phyloP scores from a whole-genome alignment of 805 yeast species.

The Sungouiella thailandica region DNA sequence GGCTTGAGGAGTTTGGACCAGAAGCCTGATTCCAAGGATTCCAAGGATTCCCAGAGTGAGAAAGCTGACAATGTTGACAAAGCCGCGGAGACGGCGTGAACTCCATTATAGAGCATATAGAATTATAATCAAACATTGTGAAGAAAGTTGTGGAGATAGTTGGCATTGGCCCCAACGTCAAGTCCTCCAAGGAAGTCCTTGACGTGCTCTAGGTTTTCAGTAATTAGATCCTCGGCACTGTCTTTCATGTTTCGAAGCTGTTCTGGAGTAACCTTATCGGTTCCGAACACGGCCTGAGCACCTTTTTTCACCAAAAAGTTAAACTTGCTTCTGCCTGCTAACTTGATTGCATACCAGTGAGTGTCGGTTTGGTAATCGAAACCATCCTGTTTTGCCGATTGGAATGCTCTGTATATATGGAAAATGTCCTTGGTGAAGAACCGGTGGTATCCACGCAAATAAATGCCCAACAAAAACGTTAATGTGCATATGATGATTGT shows the following conservation, averaged over 20 bases:
- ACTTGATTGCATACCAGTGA: background rate
- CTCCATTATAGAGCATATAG: background rate
- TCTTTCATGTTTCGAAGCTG: background rate
- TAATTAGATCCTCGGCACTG: slow-evolving; percentile 1
- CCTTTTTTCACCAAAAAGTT: background rate
- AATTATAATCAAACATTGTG: background rate
- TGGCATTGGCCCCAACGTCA: slow-evolving; percentile 1
- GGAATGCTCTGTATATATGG: background rate
- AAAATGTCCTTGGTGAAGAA: slow-evolving; percentile 7
- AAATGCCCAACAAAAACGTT: slow-evolving; percentile 3
- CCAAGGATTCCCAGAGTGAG: background rate
- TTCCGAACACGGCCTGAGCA: background rate
- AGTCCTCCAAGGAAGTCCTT: slow-evolving; percentile 1
- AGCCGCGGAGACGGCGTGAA: background rate
- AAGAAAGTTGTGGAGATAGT: background rate
- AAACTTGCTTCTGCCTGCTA: background rate
- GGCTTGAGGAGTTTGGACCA: slow-evolving; percentile 37
- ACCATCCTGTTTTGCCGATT: background rate
- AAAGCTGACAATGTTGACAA: too few species aligned
- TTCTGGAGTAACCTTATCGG: slow-evolving; percentile 1
- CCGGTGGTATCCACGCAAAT: slow-evolving; percentile 9
- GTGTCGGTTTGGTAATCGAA: background rate
- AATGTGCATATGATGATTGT: slow-evolving; percentile 2
- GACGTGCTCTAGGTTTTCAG: slow-evolving; percentile 1
- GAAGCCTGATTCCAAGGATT: background rate